These are phyloP conservation scores for Aquilaria sinensis DNA, from an alignment of 345 rosid genomes.

Conservation along the genomic window DNA sequence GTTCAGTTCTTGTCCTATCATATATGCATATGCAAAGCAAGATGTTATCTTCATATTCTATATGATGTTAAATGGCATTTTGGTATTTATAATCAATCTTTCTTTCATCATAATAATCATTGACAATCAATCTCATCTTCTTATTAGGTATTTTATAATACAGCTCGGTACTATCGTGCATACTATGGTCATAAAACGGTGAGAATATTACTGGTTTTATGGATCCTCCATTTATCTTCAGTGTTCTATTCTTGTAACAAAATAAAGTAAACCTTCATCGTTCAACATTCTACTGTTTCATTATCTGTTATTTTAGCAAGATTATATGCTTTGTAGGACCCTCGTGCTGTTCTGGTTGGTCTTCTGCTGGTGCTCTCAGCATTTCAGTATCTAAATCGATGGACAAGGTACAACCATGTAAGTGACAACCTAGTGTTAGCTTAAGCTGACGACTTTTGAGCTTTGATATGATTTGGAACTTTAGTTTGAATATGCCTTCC, in stretches of 20 bases:
- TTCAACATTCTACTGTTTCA: background rate
- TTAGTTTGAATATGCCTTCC: no score
- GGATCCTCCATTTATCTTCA: background rate
- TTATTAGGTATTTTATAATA: slow-evolving; percentile 77
- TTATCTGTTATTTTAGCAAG: slow-evolving; percentile 3
- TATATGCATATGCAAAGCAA: no score
- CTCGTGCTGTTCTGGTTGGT: slow-evolving; percentile 84
- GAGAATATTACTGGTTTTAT: slow-evolving; percentile 20
- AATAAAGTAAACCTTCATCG: slow-evolving; percentile 1
- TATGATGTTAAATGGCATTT: no score
- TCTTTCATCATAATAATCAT: background rate
- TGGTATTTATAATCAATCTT: background rate
- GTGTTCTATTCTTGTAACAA: slow-evolving; percentile 8
- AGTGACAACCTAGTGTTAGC: slow-evolving; percentile 2
- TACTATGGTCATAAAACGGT: slow-evolving; percentile 96
- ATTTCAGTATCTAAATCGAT: slow-evolving; percentile 77
- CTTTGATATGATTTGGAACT: background rate
- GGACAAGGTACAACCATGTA: slow-evolving; percentile 91
- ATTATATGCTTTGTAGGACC: slow-evolving; percentile 53
- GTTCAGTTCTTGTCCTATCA: no score
- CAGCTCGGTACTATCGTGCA: slow-evolving; percentile 87
- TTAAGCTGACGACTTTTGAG: slow-evolving; percentile 3
- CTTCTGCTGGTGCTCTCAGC: slow-evolving; percentile 77
- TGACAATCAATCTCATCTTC: background rate
- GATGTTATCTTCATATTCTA: no score